A percentile compares a stretch with the other conserved stretches of the same genome.
These are phyloP conservation scores for Geotrichum aggregatum DNA, from an alignment of 1,139 yeast genomes.

Conservation along the genomic window DNA sequence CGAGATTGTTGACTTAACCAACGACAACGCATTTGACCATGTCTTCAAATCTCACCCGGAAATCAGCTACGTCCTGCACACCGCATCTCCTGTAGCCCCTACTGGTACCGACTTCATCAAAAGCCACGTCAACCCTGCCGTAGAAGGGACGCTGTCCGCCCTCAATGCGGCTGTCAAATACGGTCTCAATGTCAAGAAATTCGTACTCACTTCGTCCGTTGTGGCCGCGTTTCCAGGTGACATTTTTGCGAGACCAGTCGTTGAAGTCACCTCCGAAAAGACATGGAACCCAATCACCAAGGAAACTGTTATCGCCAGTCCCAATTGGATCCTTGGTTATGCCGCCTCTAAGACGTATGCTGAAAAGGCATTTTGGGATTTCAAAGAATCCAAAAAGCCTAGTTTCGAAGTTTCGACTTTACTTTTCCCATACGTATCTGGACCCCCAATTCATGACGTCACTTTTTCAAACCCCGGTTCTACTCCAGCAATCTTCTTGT, in stretches of 20 bases:
- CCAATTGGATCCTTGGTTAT: conserved; percentile 34
- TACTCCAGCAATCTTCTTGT: conserved; percentile 21
- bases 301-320: conserved; percentile 29
- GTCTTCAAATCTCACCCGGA: conserved; percentile 40
- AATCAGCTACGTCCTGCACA: conserved; percentile 41
- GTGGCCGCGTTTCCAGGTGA: conserved; percentile 40
- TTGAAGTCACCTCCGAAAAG: conserved; percentile 33
- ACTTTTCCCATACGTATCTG: conserved; percentile 46
- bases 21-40: conserved; percentile 40
- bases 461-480: conserved; percentile 33
- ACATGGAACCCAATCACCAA: conserved; percentile 44
- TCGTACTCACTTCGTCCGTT: conserved; percentile 53
- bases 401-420: conserved; percentile 42
- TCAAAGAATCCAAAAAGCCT: conserved; percentile 37
- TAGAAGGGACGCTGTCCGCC: conserved; percentile 47
- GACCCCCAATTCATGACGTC: conserved; percentile 41
- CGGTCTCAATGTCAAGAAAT: conserved; percentile 48
- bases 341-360: conserved; percentile 40
- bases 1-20: conserved; percentile 43
- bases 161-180: conserved; percentile 42
- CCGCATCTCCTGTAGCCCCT: conserved; percentile 44
- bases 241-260: conserved; percentile 24
- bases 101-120: conserved; percentile 29
- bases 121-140: conserved; percentile 46
- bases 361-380: conserved; percentile 46